Conservation (phyloP, 768 basidiomycete species). For the Collybiopsis confluens region DNA sequence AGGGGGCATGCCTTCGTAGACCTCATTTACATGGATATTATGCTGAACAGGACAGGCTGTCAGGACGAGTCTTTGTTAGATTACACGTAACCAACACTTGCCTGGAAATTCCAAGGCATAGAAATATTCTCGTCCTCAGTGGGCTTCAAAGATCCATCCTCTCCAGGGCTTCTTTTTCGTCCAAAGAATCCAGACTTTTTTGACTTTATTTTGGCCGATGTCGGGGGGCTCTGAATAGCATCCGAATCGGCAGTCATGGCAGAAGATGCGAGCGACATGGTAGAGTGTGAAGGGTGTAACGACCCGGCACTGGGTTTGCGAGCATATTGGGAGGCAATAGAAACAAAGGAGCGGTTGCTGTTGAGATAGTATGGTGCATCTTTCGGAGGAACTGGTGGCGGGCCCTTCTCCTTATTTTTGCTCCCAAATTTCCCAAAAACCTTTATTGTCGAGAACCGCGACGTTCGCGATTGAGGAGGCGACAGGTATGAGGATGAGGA, state of each 20-base stretch:
- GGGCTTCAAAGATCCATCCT: slow-evolving; percentile 10
- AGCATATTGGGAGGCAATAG: slow-evolving; percentile 37
- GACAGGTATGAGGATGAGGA: neutral
- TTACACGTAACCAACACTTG: slow-evolving; percentile 23
- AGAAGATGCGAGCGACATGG: slow-evolving; percentile 34
- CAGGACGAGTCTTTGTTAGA: neutral
- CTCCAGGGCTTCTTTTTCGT: slow-evolving; percentile 17
- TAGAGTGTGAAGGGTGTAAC: slow-evolving; percentile 28
- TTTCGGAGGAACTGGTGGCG: slow-evolving; percentile 64
- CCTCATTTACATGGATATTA: slow-evolving; percentile 77
- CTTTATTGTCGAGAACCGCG: slow-evolving; percentile 17
- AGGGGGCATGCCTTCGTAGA: slow-evolving; percentile 66
- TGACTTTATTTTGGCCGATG: slow-evolving; percentile 24
- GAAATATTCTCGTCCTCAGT: slow-evolving; percentile 56
- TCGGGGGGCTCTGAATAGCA: slow-evolving; percentile 8
- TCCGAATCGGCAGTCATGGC: slow-evolving; percentile 21
- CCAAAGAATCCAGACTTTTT: slow-evolving; percentile 37
- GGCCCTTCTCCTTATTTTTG: slow-evolving; percentile 19
- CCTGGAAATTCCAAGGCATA: slow-evolving; percentile 74
- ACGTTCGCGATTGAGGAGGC: neutral
- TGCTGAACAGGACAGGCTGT: slow-evolving; percentile 38
- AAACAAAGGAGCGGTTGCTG: slow-evolving; percentile 39
- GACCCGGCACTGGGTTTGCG: slow-evolving; percentile 30
- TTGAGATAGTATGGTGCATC: slow-evolving; percentile 45
- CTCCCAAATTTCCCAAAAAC: slow-evolving; percentile 11